phyloP scores from a whole-genome alignment of 345 rosid genomes.

The Pistacia vera region DNA sequence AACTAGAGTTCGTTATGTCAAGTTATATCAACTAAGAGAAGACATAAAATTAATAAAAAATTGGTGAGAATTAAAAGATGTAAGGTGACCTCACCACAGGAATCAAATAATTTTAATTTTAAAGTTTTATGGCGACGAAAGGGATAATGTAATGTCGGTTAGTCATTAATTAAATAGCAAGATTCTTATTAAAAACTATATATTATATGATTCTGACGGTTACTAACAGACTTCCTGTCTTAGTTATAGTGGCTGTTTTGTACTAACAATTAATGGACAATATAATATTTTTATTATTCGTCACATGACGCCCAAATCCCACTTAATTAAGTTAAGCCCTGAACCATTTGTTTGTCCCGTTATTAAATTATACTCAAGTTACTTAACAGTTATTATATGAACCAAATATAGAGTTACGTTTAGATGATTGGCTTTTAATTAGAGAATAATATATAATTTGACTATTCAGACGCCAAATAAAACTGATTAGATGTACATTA shows the following conservation, averaged over 20 bases:
- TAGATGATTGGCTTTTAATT: too few species aligned
- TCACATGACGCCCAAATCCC: background rate
- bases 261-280: background rate
- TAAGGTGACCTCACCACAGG: constrained; percentile 14
- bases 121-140: background rate
- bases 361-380: background rate
- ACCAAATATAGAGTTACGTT: too few species aligned
- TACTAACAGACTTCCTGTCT: constrained; percentile 8
- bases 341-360: too few species aligned
- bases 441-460: too few species aligned
- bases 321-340: background rate
- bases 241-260: constrained; percentile 1
- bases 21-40: background rate
- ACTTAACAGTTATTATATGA: background rate
- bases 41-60: background rate
- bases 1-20: constrained; percentile 2
- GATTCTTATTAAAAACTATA: constrained; percentile 6
- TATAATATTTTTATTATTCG: too few species aligned
- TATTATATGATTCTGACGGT: constrained; percentile 10
- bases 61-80: background rate
- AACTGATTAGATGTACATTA: too few species aligned
- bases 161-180: constrained; percentile 10
- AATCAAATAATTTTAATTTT: background rate
- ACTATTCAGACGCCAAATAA: too few species aligned
- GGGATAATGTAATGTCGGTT: constrained; percentile 27